Evolutionary conservation across 805 yeast species (phyloP), one percentile per base, ranked within the genome.

Genomic region (Candida bentonensis): DNA sequence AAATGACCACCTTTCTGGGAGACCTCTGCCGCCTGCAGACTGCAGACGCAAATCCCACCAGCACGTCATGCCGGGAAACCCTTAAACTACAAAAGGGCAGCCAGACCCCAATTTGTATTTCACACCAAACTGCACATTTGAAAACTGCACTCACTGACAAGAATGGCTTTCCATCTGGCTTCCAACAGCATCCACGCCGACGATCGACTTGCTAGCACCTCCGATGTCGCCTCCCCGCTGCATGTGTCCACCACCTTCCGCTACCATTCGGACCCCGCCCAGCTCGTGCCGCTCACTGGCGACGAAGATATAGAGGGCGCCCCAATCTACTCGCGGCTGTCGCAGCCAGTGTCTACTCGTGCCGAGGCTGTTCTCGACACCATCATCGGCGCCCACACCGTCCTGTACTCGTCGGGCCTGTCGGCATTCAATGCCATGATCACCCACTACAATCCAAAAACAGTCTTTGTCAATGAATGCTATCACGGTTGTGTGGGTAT

Each of bases 401-500:
- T 84, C 0, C 70, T 76, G 0, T 89, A 86, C 59, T 72, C 78
- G 40, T 79, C 88, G 1, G 96, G 97, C 0, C 62, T 86, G 23
- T 69, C 86, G 42, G 94, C 96, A 0, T 84, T 82, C 58, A 74
- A 70, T 53, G 96, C 86, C 0, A 74, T 82, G 2, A 61, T 88
- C 58, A 73, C 79, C 27, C 71, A 78, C 51, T 70, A 66, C 52
- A 78, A 81, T 52, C 96, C 96, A 1, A 82, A 80, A 53, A 69
- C 69, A 15, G 62, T 88, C 23, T 81, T 84, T 23, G 73, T 85
- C 51, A 92, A 82, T 3, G 75, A 79, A 27, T 84, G 89, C 3
- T 88, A 88, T 60, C 94, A 83, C 56, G 97, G 97, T 2, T 75
- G 82, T 50, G 83, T 75, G 46, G 84, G 82, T 4, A 76, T 84